Percentiles rank a stretch among this genome's conserved stretches.
These are phyloP conservation scores for Trichoderma guizhouense DNA, from an alignment of 2,329 filamentous ascomycete species.

Conservation along the genomic window DNA sequence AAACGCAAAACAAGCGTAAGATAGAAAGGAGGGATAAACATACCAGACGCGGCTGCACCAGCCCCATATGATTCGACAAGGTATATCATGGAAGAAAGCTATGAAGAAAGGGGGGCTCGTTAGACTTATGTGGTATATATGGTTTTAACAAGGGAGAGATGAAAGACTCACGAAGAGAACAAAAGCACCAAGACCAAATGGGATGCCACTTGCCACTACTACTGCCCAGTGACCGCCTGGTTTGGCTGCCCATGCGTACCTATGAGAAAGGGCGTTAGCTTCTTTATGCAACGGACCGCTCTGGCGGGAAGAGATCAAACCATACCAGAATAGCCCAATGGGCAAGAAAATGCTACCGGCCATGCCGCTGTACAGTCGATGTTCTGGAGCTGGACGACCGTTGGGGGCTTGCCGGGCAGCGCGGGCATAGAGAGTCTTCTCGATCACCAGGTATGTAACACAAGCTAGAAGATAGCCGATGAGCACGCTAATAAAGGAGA, in stretches of 20 bases:
- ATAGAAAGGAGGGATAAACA: neutral
- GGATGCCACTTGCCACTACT: neutral
- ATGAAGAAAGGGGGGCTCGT: neutral
- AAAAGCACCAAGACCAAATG: neutral
- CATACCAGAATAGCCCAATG: neutral
- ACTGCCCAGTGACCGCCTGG: neutral
- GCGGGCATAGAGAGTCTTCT: neutral
- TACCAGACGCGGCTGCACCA: neutral
- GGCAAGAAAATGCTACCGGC: neutral
- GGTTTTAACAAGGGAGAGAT: neutral
- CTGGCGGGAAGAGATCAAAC: neutral
- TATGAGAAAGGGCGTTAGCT: neutral
- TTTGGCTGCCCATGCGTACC: neutral
- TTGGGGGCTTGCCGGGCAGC: neutral
- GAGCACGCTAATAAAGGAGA: neutral
- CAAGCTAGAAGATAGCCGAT: neutral
- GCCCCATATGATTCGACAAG: neutral
- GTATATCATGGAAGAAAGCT: neutral
- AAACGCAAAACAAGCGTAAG: neutral
- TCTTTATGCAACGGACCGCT: neutral
- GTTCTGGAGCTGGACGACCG: neutral
- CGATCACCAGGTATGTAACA: neutral
- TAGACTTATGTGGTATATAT: neutral
- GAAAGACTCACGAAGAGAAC: neutral
- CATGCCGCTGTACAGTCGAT: neutral